Conservation (phyloP, 2,329 filamentous ascomycete genomes). For the Hypoxylon sp. region DNA sequence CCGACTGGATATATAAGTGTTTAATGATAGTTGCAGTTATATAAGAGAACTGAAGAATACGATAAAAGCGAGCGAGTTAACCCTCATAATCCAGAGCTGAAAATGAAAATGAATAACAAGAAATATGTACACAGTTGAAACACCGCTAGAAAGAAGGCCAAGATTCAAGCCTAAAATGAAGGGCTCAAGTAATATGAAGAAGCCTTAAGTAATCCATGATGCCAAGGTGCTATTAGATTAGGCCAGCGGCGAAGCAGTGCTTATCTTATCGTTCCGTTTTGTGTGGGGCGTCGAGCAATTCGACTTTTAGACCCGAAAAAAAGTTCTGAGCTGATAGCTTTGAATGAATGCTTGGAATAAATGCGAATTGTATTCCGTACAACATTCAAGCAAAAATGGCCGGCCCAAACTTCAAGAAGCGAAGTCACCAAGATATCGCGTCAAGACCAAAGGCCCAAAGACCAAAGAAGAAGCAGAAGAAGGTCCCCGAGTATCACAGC, state of each 20-base stretch:
- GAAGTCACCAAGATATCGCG: slow-evolving; percentile 39
- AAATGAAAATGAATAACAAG: not conserved
- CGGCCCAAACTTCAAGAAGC: slow-evolving; percentile 40
- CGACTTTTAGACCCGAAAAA: slow-evolving; percentile 24
- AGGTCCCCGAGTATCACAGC: slow-evolving; percentile 60
- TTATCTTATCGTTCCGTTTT: slow-evolving; percentile 26
- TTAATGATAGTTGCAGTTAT: not conserved
- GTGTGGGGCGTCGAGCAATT: slow-evolving; percentile 25
- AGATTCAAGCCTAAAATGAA: too few species aligned
- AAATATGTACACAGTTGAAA: too few species aligned
- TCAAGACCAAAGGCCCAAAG: slow-evolving; percentile 47
- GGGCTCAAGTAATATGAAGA: too few species aligned
- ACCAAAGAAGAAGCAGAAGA: slow-evolving; percentile 61
- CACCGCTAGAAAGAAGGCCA: too few species aligned
- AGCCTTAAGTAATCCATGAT: too few species aligned
- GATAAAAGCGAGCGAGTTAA: not conserved
- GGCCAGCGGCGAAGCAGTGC: not conserved
- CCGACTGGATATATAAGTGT: not conserved
- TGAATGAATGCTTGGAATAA: not conserved
- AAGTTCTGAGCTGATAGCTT: slow-evolving; percentile 4
- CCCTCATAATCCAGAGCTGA: not conserved
- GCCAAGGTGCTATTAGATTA: too few species aligned
- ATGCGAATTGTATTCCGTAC: not conserved
- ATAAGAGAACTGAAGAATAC: not conserved
- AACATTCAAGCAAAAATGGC: slow-evolving; percentile 37